Conservation (phyloP, 352 stramenopile species). For the Aphanomyces stellatus region DNA sequence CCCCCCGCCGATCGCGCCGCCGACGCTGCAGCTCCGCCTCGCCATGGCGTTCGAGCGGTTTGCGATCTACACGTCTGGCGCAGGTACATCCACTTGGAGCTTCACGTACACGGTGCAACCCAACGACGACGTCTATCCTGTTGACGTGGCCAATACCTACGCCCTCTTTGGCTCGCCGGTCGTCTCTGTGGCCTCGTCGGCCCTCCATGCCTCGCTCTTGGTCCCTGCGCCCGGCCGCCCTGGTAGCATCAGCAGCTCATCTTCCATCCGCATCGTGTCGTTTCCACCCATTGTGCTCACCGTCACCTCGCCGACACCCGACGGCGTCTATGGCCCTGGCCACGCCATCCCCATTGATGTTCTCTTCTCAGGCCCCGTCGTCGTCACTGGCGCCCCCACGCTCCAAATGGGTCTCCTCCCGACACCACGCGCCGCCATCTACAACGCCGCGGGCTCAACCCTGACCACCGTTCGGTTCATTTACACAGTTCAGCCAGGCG, state of each 20-base stretch:
- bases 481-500: slow-evolving; percentile 42
- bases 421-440: slow-evolving; percentile 19
- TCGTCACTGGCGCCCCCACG: slow-evolving; percentile 33
- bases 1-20: slow-evolving; percentile 20
- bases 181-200: background rate
- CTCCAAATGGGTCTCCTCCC: slow-evolving; percentile 28
- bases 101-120: slow-evolving; percentile 21
- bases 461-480: slow-evolving; percentile 34
- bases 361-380: slow-evolving; percentile 44
- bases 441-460: slow-evolving; percentile 26
- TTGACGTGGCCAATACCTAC: slow-evolving; percentile 17
- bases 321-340: slow-evolving; percentile 52
- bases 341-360: slow-evolving; percentile 36
- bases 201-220: slow-evolving; percentile 25
- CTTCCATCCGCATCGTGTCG: slow-evolving; percentile 56
- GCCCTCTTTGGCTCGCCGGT: slow-evolving; percentile 20
- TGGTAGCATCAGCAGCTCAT: slow-evolving; percentile 52
- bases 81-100: slow-evolving; percentile 28
- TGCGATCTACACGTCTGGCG: slow-evolving; percentile 34
- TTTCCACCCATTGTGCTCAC: slow-evolving; percentile 38
- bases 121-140: slow-evolving; percentile 23
- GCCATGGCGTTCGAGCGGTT: slow-evolving; percentile 31
- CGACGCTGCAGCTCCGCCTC: slow-evolving; percentile 29
- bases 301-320: slow-evolving; percentile 35
- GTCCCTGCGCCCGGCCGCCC: slow-evolving; percentile 34